phyloP scores from a whole-genome alignment of 441 rosid species.

The Francoa sonchifolia region DNA sequence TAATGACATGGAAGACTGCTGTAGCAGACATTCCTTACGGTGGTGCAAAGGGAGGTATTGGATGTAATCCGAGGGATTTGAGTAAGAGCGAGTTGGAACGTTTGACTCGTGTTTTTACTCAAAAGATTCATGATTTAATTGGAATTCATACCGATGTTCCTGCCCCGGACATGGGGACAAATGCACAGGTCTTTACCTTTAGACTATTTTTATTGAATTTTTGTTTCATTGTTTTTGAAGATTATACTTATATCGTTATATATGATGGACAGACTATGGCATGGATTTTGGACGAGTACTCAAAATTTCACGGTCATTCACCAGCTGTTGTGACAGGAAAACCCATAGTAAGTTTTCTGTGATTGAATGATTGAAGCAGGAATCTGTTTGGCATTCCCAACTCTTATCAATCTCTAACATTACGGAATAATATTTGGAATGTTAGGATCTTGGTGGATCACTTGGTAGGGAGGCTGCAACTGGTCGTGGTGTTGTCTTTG shows the following conservation, averaged over 20 bases:
- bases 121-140: conserved; percentile 95
- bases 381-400: conserved; percentile 3
- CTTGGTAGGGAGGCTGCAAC: conserved; percentile 98
- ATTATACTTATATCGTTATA: neutral
- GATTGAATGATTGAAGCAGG: neutral
- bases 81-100: conserved; percentile 74
- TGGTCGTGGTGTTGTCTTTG: conserved; percentile 82
- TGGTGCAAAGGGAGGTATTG: conserved; percentile 98
- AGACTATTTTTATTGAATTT: neutral
- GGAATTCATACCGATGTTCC: conserved; percentile 91
- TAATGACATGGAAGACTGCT: conserved; percentile 98
- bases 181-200: conserved; percentile 41
- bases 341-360: conserved; percentile 51
- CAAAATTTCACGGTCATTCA: conserved; percentile 92
- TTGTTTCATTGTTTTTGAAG: neutral
- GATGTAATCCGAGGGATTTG: conserved; percentile 71
- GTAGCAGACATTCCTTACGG: conserved; percentile 95
- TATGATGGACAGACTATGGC: conserved; percentile 82
- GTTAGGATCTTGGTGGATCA: conserved; percentile 96
- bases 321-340: conserved; percentile 96
- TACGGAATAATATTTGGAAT: conserved; percentile 9
- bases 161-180: conserved; percentile 98
- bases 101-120: conserved; percentile 92
- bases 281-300: conserved; percentile 95
- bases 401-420: too few relatives aligned